Conservation (phyloP, 306 rosid genomes). For the Prinsepia uniflora region DNA sequence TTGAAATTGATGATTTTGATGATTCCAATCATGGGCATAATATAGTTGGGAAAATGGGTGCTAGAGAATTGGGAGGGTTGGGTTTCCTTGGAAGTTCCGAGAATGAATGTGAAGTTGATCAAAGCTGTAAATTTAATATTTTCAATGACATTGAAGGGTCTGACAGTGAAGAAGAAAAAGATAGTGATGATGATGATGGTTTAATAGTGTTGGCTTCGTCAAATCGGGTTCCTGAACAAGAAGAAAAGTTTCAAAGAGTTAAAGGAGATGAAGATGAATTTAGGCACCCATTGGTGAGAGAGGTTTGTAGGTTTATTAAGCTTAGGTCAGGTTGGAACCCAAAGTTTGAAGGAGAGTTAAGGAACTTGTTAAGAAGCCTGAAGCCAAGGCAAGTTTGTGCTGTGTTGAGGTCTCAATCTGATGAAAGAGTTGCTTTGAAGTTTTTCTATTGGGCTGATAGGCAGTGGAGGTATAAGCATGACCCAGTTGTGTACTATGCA, state of each 20-base stretch:
- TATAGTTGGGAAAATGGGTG: conserved; percentile 34
- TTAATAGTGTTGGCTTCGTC: conserved; percentile 34
- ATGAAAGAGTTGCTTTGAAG: conserved; percentile 70
- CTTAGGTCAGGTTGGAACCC: conserved; percentile 73
- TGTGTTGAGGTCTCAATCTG: conserved; percentile 61
- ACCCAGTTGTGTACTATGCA: conserved; percentile 49
- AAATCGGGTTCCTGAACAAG: conserved; percentile 18
- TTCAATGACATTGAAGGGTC: conserved; percentile 25
- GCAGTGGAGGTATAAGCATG: conserved; percentile 75
- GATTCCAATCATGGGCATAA: conserved; percentile 19
- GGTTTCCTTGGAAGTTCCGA: conserved; percentile 26
- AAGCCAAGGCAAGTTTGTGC: conserved; percentile 77
- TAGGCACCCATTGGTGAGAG: conserved; percentile 71
- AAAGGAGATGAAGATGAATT: conserved; percentile 53
- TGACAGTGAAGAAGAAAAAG: conserved; percentile 31
- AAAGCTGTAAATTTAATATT: conserved; percentile 8
- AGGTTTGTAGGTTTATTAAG: conserved; percentile 55
- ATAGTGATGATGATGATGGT: conserved; percentile 28
- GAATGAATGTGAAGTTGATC: conserved; percentile 19
- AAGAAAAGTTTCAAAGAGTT: conserved; percentile 35
- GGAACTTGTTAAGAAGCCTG: conserved; percentile 68
- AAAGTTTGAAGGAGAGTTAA: conserved; percentile 54
- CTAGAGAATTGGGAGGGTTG: conserved; percentile 27
- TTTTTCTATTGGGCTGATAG: conserved; percentile 88
- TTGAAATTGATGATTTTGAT: conserved; percentile 19